Evolutionary conservation across 441 rosid species (phyloP).

Genomic region (Syzygium syzygioides): DNA sequence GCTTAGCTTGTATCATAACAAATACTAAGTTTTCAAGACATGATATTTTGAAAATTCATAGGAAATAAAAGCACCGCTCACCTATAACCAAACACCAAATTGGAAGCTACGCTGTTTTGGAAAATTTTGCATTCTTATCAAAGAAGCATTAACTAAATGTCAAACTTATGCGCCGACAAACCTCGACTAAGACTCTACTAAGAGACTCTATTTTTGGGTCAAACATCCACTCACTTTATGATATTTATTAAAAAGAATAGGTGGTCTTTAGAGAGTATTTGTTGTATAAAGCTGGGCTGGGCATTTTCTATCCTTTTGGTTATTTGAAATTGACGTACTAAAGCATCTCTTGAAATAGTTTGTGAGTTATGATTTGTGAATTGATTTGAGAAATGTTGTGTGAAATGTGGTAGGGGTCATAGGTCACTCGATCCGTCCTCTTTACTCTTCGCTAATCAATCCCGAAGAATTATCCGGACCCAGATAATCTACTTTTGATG

Average conservation of each 20-base stretch:
- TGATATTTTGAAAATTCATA: too few species aligned
- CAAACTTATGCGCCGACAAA: background rate
- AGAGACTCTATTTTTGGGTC: background rate
- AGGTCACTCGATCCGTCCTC: background rate
- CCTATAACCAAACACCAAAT: background rate
- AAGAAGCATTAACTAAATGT: background rate
- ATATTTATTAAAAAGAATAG: too few species aligned
- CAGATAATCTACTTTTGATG: background rate
- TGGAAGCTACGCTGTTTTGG: background rate
- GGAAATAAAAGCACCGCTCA: background rate
- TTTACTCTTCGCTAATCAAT: too few species aligned
- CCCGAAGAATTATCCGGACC: background rate
- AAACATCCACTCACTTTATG: background rate
- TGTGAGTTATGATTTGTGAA: background rate
- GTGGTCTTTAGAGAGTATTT: background rate
- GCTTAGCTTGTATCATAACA: too few species aligned
- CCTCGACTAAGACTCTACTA: background rate
- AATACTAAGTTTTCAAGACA: too few species aligned
- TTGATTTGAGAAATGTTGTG: background rate
- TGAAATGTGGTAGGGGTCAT: background rate
- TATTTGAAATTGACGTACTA: background rate
- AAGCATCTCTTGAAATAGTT: conserved; percentile 7
- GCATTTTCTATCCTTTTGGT: background rate
- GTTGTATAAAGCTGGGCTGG: background rate
- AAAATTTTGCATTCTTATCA: rapidly evolving